A percentile compares a stretch with the other conserved stretches of the same genome.
These are phyloP conservation scores for Xanthoconium purpureum DNA, from an alignment of 768 basidiomycete genomes.

Conservation along the genomic window DNA sequence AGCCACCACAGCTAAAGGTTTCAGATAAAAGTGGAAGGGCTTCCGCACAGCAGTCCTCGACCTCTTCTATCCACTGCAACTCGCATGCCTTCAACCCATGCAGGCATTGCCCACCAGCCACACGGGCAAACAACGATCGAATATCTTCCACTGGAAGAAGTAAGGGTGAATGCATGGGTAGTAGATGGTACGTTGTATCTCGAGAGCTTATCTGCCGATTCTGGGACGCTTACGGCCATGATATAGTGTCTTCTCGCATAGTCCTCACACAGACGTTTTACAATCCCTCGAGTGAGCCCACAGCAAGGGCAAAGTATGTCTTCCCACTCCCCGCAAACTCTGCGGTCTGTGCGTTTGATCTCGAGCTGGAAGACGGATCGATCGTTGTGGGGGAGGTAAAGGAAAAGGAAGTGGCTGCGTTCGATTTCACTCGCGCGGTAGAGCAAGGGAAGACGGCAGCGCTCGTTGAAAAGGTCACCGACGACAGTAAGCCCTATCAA, in stretches of 20 bases:
- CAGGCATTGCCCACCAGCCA: conserved; percentile 34
- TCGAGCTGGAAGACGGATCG: conserved; percentile 43
- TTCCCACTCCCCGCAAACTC: conserved; percentile 58
- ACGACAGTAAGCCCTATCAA: conserved; percentile 42
- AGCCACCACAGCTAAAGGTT: conserved; percentile 6
- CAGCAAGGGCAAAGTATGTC: conserved; percentile 48
- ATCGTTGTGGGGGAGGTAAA: conserved; percentile 45
- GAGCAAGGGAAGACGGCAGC: conserved; percentile 40
- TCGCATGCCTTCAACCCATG: conserved; percentile 12
- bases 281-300: conserved; percentile 37
- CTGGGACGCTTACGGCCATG: background rate
- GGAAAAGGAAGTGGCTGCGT: conserved; percentile 43
- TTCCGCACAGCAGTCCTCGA: conserved; percentile 3
- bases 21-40: conserved; percentile 9
- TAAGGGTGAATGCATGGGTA: conserved; percentile 39
- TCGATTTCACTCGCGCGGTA: conserved; percentile 40
- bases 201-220: background rate
- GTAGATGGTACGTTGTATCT: conserved; percentile 39
- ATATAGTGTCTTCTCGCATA: conserved; percentile 43
- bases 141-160: conserved; percentile 42
- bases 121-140: conserved; percentile 19
- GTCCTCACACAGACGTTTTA: conserved; percentile 40
- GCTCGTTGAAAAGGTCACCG: conserved; percentile 47
- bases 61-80: background rate
- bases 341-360: conserved; percentile 53